A percentile compares a stretch with the other conserved stretches of the same genome.
Evolutionary conservation across 805 yeast species (phyloP).

Genomic region (Teunomyces gatunensis): DNA sequence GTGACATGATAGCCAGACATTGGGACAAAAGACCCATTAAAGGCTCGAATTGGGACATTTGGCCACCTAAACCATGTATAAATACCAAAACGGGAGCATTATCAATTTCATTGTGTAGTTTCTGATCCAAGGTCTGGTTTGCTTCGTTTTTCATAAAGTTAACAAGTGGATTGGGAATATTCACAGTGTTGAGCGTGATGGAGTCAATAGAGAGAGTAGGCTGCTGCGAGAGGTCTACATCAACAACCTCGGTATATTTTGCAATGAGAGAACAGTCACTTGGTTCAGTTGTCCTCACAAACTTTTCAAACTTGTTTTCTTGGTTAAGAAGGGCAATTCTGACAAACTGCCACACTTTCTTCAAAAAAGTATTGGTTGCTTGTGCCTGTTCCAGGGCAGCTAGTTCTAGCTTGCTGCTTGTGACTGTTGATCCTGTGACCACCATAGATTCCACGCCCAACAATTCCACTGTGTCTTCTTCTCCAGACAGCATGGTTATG

Average conservation of each 20-base stretch:
- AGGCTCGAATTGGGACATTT: conserved; percentile 78
- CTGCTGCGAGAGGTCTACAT: conserved; percentile 30
- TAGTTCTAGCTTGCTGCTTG: not conserved
- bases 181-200: conserved; percentile 40
- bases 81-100: conserved; percentile 61
- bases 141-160: conserved; percentile 20
- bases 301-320: conserved; percentile 40
- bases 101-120: conserved; percentile 34
- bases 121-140: conserved; percentile 16
- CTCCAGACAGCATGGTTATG: conserved; percentile 1
- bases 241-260: conserved; percentile 43
- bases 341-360: conserved; percentile 26
- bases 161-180: conserved; percentile 50
- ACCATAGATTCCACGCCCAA: not conserved
- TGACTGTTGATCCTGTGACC: not conserved
- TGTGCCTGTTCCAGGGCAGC: conserved; percentile 8
- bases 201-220: conserved; percentile 21
- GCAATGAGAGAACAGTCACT: conserved; percentile 55
- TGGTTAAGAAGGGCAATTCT: conserved; percentile 20
- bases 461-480: not conserved
- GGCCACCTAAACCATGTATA: conserved; percentile 91
- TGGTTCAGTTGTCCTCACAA: conserved; percentile 43
- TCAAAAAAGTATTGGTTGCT: conserved; percentile 17
- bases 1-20: conserved; percentile 59
- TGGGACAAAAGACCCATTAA: conserved; percentile 61